Percentiles rank a stretch among this genome's conserved stretches.
These are phyloP conservation scores for Ogataea saltuana DNA, from an alignment of 805 yeast genomes.

Conservation along the genomic window DNA sequence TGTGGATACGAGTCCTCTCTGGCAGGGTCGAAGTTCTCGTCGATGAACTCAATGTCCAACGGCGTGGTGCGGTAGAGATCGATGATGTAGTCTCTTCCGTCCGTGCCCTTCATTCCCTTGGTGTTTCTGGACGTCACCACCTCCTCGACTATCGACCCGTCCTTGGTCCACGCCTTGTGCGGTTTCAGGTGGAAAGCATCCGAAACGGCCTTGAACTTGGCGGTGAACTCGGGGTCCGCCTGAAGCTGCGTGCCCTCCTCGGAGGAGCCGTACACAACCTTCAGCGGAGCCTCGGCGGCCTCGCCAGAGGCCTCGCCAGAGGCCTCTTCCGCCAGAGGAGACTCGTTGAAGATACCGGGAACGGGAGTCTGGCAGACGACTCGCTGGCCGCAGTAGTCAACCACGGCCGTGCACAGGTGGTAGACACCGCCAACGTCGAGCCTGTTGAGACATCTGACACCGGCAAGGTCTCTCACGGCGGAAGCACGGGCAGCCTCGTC, in stretches of 20 bases:
- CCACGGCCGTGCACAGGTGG: slow-evolving; percentile 77
- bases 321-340: slow-evolving; percentile 39
- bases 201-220: slow-evolving; percentile 59
- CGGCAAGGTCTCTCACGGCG: slow-evolving; percentile 73
- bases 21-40: slow-evolving; percentile 47
- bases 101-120: slow-evolving; percentile 85
- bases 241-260: slow-evolving; percentile 56
- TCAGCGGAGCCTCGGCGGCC: slow-evolving; percentile 38
- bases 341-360: slow-evolving; percentile 77
- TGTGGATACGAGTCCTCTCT: slow-evolving; percentile 75
- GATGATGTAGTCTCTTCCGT: slow-evolving; percentile 78
- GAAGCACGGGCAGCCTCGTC: slow-evolving; percentile 84
- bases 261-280: slow-evolving; percentile 73
- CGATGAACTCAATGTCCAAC: slow-evolving; percentile 75
- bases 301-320: slow-evolving; percentile 31
- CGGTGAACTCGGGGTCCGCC: slow-evolving; percentile 52
- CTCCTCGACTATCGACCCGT: slow-evolving; percentile 44
- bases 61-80: slow-evolving; percentile 87
- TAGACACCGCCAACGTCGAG: slow-evolving; percentile 63
- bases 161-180: slow-evolving; percentile 55
- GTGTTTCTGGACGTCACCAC: slow-evolving; percentile 73
- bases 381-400: slow-evolving; percentile 88
- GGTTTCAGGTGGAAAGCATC: slow-evolving; percentile 77
- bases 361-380: slow-evolving; percentile 92
- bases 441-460: slow-evolving; percentile 67